Percentiles rank a stretch among this genome's conserved stretches.
Conservation (phyloP, 345 rosid species). For the Schrenkiella parvula region DNA sequence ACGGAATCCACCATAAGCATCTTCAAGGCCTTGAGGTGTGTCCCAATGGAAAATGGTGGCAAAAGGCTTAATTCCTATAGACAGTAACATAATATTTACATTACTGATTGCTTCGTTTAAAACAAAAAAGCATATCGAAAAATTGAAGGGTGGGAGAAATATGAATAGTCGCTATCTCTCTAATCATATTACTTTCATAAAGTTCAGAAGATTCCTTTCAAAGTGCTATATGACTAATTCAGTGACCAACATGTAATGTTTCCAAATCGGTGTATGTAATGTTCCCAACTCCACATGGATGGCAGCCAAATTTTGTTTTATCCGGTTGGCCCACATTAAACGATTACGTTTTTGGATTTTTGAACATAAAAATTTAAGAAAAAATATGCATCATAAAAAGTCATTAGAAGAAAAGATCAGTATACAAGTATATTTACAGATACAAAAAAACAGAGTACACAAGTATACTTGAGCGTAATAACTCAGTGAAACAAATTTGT, state of each 20-base stretch:
- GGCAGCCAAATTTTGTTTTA: background rate
- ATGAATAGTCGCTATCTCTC: background rate
- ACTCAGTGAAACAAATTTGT: background rate
- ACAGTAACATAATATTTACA: background rate
- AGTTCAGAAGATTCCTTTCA: background rate
- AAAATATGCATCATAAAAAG: background rate
- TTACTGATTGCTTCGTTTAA: background rate
- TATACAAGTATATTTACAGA: background rate
- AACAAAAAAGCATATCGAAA: background rate
- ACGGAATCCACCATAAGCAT: slow-evolving; percentile 48
- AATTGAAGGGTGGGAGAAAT: background rate
- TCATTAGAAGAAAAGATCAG: background rate
- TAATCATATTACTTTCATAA: background rate
- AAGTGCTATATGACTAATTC: background rate
- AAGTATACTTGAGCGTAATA: background rate
- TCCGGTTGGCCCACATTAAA: background rate
- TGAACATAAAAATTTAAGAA: background rate
- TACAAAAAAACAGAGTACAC: no score
- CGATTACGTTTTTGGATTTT: background rate
- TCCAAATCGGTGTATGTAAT: background rate
- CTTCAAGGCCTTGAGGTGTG: slow-evolving; percentile 46
- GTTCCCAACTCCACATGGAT: background rate
- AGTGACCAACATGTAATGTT: background rate
- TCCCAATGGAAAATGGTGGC: slow-evolving; percentile 45
- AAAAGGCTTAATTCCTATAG: slow-evolving; percentile 41